phyloP scores from a whole-genome alignment of 2,329 filamentous ascomycete genomes.

The Xylaria digitata region DNA sequence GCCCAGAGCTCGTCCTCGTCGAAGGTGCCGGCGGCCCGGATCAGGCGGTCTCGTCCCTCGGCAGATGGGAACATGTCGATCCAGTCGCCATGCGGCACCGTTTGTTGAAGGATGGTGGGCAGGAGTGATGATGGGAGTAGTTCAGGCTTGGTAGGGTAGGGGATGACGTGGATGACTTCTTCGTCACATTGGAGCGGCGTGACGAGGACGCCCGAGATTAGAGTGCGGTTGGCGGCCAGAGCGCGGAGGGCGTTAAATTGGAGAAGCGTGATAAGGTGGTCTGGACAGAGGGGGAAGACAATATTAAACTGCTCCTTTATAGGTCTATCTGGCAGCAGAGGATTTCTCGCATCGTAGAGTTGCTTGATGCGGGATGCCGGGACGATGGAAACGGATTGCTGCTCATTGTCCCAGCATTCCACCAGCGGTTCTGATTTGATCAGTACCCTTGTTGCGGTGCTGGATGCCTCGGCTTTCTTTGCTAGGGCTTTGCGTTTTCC shows the following conservation, averaged over 20 bases:
- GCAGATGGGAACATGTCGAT: slow-evolving; percentile 56
- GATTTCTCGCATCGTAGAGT: slow-evolving; percentile 48
- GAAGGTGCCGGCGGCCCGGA: slow-evolving; percentile 51
- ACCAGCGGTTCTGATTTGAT: slow-evolving; percentile 49
- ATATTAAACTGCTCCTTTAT: slow-evolving; percentile 43
- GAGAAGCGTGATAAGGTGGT: slow-evolving; percentile 57
- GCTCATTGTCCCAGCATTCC: slow-evolving; percentile 51
- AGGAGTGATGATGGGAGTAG: slow-evolving; percentile 50
- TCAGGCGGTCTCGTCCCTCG: slow-evolving; percentile 54
- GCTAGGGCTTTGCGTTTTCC: slow-evolving; percentile 51
- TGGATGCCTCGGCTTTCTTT: slow-evolving; percentile 41
- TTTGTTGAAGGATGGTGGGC: slow-evolving; percentile 56
- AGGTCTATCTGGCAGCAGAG: slow-evolving; percentile 46
- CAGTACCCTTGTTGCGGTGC: slow-evolving; percentile 35
- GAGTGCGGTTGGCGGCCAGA: slow-evolving; percentile 51
- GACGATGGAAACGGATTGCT: slow-evolving; percentile 49
- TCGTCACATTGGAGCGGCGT: slow-evolving; percentile 50
- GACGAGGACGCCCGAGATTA: slow-evolving; percentile 50
- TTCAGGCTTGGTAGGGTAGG: slow-evolving; percentile 47
- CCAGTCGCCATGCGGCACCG: slow-evolving; percentile 54
- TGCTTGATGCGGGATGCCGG: slow-evolving; percentile 49
- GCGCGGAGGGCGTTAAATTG: slow-evolving; percentile 57
- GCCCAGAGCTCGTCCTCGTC: slow-evolving; percentile 58
- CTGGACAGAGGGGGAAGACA: slow-evolving; percentile 54
- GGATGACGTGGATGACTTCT: slow-evolving; percentile 48